Evolutionary conservation across 2,329 filamentous ascomycete genomes (phyloP), one percentile per base, ranked within the genome.

Genomic region (Chrysosporium queenslandicum): DNA sequence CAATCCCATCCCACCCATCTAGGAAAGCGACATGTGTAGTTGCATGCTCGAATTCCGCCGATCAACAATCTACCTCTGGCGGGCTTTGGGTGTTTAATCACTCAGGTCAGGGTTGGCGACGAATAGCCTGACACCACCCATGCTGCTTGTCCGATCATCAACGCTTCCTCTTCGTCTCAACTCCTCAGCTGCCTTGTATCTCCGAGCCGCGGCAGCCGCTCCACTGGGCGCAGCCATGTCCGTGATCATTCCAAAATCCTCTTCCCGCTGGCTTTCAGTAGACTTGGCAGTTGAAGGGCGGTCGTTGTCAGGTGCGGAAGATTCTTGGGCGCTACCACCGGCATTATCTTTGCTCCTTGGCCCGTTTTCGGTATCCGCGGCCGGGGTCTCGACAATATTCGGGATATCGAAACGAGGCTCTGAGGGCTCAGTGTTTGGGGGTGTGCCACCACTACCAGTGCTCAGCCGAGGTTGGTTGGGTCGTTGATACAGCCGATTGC

Each of bases 221-320:
- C 71, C 66, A 56, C 59, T 70, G 1, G 73, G 67, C 52, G 69
- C 66, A 58, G 70, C 64, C 65, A 82, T 73, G 29, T 76, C 72
- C 18, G 74, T 74, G 34, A 79, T 63, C 4, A 71, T 70, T 23
- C 78, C 79, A 61, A 81, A 81, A 50, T 70, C 72, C 54, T 77
- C 73, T 55, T 79, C 77, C 36, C 71, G 67, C 27, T 71, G 66
- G 46, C 64, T 67, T 37, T 61, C 63, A 14, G 61, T 59, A 30
- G 63, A 66, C 47, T 68, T 58, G 23, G 55, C 62, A 16, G 62
- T 66, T 4, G 59, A 57, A n/a, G 59, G 55, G 53, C 68, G 61
- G n/a, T n/a, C n/a, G 18, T 18, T 43, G 27, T 51, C 30, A 11
- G 36, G 25, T 12, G 27, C 14, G 14, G 41, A 32, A 40, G n/a